Evolutionary conservation across 495 filamentous ascomycete genomes (phyloP).

Genomic region (Cercophora scortea): DNA sequence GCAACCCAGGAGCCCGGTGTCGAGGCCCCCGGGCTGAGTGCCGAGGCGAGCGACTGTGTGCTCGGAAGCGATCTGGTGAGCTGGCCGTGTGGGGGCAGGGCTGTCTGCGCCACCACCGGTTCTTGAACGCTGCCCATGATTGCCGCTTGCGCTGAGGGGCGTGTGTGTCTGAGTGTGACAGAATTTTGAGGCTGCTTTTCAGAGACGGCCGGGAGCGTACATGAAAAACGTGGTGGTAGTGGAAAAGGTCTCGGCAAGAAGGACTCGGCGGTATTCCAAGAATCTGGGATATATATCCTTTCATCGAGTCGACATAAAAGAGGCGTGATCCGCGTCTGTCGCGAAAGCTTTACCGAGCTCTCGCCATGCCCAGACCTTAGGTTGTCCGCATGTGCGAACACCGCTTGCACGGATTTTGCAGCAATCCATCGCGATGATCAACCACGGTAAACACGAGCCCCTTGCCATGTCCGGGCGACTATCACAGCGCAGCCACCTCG

Average conservation of each 20-base stretch:
- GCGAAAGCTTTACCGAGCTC: no score
- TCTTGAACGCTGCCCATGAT: constrained; percentile 6
- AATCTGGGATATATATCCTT: constrained; percentile 10
- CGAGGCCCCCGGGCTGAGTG: constrained; percentile 12
- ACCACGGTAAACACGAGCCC: background rate
- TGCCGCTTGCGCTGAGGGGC: background rate
- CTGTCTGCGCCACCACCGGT: background rate
- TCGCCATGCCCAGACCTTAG: background rate
- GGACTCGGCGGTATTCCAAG: background rate
- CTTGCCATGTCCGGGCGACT: background rate
- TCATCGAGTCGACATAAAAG: background rate
- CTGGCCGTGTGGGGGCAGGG: background rate
- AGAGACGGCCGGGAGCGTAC: no score
- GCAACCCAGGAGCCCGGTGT: constrained; percentile 15
- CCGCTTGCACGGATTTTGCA: background rate
- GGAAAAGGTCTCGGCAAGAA: background rate
- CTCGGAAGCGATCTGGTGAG: constrained; percentile 15
- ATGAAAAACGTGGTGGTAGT: background rate
- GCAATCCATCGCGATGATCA: no score
- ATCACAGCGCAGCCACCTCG: background rate
- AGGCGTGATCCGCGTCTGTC: no score
- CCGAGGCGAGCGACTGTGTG: constrained; percentile 16
- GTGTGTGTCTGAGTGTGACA: no score
- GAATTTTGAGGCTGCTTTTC: no score
- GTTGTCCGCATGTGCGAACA: no score